Evolutionary conservation across 257 asterid species (phyloP), one percentile per base, ranked within the genome.

Genomic region (Solanum appendiculatum): DNA sequence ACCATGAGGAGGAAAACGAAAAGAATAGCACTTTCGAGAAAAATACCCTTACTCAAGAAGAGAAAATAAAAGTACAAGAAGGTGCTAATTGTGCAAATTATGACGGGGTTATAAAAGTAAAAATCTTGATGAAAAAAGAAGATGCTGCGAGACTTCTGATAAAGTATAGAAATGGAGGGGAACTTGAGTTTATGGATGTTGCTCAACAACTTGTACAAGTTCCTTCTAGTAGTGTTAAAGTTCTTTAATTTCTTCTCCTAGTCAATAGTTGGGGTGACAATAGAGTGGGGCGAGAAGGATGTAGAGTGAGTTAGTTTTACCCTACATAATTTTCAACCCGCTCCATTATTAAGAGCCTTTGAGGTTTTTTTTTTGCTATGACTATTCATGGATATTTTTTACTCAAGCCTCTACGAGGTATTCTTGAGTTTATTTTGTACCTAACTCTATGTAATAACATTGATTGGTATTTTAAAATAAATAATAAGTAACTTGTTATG

Each of bases 71-170:
- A 37, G 31, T 23, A 51, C 63, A 10, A 11, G 44, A 58, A 54
- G 46, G 31, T 36, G 23, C 1, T 23, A 31, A 34, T 37, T 9
- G 3, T 34, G 23, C 51, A 20, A 39, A 51, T 20, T 0, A 12
- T 13, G 64, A 46, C 2, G 86, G 86, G 3, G 18, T 58, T 5
- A 36, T 44, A 60, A 89, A 72, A 82, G 74, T 91, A 8, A 91
- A 89, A 86, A 66, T 91, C 3, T 72, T 88, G 78, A 88, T 91
- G 93, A 91, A 77, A 13, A 91, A 88, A 54, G 88, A 85, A 87
- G 93, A 91, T 40, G 91, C 90, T n/a, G 85, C 82, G 23, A 86
- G 86, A 21, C 48, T 91, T 13, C 36, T 91, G 9, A 40, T 89
- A 18, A 91, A 87, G 56, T 88, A 87, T 39, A 86, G 83, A 72